Percentiles rank a stretch among this genome's conserved stretches.
phyloP scores from a whole-genome alignment of 345 rosid species.

The Hibiscus tridactylites region DNA sequence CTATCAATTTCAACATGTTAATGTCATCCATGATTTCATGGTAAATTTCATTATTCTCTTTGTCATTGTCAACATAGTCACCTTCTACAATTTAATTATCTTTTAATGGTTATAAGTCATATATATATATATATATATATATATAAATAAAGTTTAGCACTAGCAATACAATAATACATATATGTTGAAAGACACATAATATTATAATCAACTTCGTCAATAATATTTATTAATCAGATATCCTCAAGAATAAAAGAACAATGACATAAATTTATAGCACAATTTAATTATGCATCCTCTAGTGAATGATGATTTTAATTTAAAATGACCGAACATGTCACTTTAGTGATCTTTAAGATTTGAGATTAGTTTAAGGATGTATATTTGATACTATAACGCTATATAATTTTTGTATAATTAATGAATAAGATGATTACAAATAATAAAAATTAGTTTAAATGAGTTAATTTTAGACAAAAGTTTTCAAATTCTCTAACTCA shows the following conservation, averaged over 20 bases:
- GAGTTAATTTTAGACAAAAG: too few species aligned
- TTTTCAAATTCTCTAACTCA: too few species aligned
- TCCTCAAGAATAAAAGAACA: not conserved
- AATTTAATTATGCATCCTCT: not conserved
- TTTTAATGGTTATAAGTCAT: not conserved
- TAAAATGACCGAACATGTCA: not conserved
- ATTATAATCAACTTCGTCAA: not conserved
- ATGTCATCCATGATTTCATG: slow-evolving; percentile 7
- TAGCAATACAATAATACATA: not conserved
- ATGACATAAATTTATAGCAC: not conserved
- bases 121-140: not conserved
- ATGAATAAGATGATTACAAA: too few species aligned
- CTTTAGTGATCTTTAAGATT: too few species aligned
- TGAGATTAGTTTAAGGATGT: too few species aligned
- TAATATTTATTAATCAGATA: not conserved
- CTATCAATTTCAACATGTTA: not conserved
- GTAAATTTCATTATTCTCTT: not conserved
- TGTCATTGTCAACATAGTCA: slow-evolving; percentile 14
- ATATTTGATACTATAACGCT: too few species aligned
- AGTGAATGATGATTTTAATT: not conserved
- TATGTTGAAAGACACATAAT: not conserved
- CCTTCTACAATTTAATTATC: not conserved
- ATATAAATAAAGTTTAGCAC: not conserved
- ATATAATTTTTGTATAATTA: too few species aligned
- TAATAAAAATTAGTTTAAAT: too few species aligned